Evolutionary conservation across 2,329 filamentous ascomycete species (phyloP), one percentile per base, ranked within the genome.

Genomic region (Exophiala sp.): DNA sequence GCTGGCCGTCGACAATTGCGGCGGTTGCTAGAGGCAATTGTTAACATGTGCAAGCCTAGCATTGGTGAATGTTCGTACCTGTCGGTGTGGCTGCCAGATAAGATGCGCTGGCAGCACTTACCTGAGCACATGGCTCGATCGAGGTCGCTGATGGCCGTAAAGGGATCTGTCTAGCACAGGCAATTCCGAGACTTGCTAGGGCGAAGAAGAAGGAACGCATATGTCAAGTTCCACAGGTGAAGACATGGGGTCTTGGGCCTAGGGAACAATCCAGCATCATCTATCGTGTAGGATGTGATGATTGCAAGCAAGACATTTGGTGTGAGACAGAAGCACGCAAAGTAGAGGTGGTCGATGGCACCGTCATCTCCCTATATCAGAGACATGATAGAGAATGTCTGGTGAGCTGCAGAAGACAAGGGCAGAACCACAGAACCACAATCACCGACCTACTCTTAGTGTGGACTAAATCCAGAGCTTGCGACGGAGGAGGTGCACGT

Each of bases 111-210:
- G 39, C 21, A 18, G 42, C 44, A 32, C 46, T 49, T 40, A 46
- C 50, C 22, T 14, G 35, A 11, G 46, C 50, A 42, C 50, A 53
- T 50, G 50, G 45, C 29, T 53, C 45, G 11, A 14, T 2, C 8
- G 39, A 27, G 13, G 39, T 34, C 29, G 30, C 16, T 16, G 39
- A 42, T 6, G 32, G 13, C 3, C 3, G 19, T 13, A 34, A 23
- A 2, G 41, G 48, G 18, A 32, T 43, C 32, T 29, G 40, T 32
- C 24, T 11, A 16, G 19, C 38, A 14, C 3, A 23, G 9, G 24
- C 40, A 19, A 18, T 32, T 30, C 23, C 40, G 14, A 43, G 40
- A 32, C 40, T 14, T 32, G 23, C 40, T 43, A 43, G n/a, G 40
- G 24, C 24, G 14, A 29, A 10, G 5, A 30, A 29, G 40, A 43